Base-by-base conservation (phyloP, 1,284 basidiomycete species). In the Fomitopsis pinicola region DNA sequence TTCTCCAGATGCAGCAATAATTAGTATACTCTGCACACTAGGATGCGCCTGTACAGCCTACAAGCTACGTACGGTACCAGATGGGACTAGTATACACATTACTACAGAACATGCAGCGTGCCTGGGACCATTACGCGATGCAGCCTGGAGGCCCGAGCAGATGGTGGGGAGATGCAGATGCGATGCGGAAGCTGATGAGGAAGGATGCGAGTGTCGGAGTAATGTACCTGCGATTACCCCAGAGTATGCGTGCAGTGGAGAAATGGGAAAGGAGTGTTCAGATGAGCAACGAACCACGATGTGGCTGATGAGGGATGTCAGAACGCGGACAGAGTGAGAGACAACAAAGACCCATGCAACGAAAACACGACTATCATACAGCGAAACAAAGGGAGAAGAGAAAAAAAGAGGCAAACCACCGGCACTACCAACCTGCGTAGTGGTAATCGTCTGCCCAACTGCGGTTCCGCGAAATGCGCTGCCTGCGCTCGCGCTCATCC, bases 381-480 rank as follows among this genome's bases (percentile, higher is more conserved):
- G 22, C 40, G 60, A 57, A 58, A 12, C 42, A 63, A 48, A 35
- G 17, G 28, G 22, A 52, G 26, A 42, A 59, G 44, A 36, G 38
- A 55, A 48, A 54, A 17, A 55, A 56, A 30, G 48, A 50, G 48
- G 48, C 19, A 19, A 9, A 54, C n/a, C 52, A 17, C 10, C 36
- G 5, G 7, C 52, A 50, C 69, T 71, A 89, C 88, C 88, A 90
- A 55, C 88, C 88, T 22, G 80, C 69, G 62, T 76, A 78, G 71
- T 90, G 88, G 71, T 82, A 89, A 66, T 88, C 85, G 64, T 87
- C 82, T 26, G 85, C 84, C 86, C 85, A 89, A 68, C 85, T 89
- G 60, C 82, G 80, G 71, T 86, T 88, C 63, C 86, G 77, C 58
- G 82, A 80, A 68, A 88, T 80, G 38, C 73, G 75, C 64, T 75